Evolutionary conservation across 208 protist genomes (phyloP), one percentile per base, ranked within the genome.

Genomic region (Leishmania martiniquensis): DNA sequence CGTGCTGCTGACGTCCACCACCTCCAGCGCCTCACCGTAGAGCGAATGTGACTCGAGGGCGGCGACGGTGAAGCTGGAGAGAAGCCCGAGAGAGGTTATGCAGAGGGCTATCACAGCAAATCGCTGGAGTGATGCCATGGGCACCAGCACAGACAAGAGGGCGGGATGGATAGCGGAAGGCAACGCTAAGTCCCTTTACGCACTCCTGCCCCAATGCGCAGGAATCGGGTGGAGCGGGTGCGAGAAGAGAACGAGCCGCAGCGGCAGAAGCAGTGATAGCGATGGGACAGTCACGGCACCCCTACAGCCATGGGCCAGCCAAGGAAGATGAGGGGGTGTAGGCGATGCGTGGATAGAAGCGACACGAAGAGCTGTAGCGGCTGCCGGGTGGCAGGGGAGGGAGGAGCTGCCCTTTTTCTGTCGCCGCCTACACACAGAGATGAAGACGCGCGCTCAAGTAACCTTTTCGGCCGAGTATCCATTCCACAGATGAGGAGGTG

Each of bases 1-100:
- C 66, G 73, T 76, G 49, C 59, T 49, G 5, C 3, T 42, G 20
- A 85, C 17, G 39, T 85, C 78, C 6, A 84, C 51, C 20, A 82
- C 67, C 60, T 74, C 71, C 12, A 49, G 69, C 32, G 75, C 54
- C n/a, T 39, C 73, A 17, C 34, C 51, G 32, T 77, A 84, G 32
- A 84, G 77, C 5, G 80, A 77, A 25, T 44, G 76, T n/a, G 59
- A 32, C 7, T 52, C 32, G 29, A 17, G 29, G 47, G 70, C 37
- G 12, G 52, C 25, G 51, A 42, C 37, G 52, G 32, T 29, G n/a
- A 6, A n/a, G 47, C 68, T 29, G 47, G 12, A 72, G 15, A 72
- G 6, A 44, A 72, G 9, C 45, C 0, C 44, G 47, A 72, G 45
- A 37, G 49, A 13, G 12, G 6, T 37, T 22, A 57, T 12, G n/a